Evolutionary conservation across 352 stramenopile genomes (phyloP).

Genomic region (Globisporangium polare): DNA sequence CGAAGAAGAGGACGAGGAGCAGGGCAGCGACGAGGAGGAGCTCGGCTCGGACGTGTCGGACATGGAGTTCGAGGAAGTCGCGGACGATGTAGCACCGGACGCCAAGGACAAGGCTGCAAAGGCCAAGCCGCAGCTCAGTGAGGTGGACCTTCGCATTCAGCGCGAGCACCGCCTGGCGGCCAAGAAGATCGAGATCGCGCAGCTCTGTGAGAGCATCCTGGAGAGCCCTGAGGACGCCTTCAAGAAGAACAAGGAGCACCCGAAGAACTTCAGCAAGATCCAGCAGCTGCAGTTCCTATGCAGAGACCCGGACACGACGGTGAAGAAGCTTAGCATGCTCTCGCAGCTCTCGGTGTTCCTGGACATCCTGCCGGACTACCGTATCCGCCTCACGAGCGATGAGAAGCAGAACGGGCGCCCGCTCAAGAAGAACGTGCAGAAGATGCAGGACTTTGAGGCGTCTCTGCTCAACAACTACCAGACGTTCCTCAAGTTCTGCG

Average conservation of each 20-base stretch:
- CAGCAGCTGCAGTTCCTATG: constrained; percentile 72
- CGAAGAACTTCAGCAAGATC: constrained; percentile 72
- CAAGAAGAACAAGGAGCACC: constrained; percentile 85
- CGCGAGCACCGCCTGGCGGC: constrained; percentile 58
- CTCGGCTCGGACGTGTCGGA: constrained; percentile 69
- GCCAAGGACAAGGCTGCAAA: constrained; percentile 11
- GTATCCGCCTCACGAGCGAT: constrained; percentile 87
- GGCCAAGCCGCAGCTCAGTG: constrained; percentile 18
- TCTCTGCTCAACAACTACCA: constrained; percentile 80
- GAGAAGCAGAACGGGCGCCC: constrained; percentile 82
- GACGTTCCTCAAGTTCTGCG: constrained; percentile 75
- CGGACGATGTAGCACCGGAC: constrained; percentile 15
- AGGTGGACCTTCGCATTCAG: constrained; percentile 64
- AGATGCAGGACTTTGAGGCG: constrained; percentile 83
- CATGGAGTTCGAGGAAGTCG: constrained; percentile 81
- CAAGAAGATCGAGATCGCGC: constrained; percentile 88
- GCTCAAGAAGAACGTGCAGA: constrained; percentile 84
- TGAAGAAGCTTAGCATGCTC: constrained; percentile 88
- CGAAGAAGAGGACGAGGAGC: constrained; percentile 31
- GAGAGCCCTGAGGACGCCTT: constrained; percentile 84
- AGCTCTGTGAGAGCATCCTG: constrained; percentile 87
- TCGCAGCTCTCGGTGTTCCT: constrained; percentile 94
- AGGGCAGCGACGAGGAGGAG: constrained; percentile 27
- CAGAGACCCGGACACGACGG: constrained; percentile 63
- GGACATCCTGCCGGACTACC: constrained; percentile 94